Conservation (phyloP, 345 rosid species). For the Atalantia buxifolia region DNA sequence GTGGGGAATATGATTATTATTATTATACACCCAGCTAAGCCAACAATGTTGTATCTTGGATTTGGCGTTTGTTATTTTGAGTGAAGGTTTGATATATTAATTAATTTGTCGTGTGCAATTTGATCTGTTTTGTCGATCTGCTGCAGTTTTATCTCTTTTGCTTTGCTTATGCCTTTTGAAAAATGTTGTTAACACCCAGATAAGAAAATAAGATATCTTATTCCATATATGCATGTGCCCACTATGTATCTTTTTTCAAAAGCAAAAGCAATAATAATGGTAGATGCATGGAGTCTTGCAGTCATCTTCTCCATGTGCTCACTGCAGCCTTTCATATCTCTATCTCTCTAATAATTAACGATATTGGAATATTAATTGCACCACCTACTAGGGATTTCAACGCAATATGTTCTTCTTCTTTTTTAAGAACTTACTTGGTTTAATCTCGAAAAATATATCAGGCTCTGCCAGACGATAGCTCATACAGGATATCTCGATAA, state of each 20-base stretch:
- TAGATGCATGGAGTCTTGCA: not conserved
- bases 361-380: too few species aligned
- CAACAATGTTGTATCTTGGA: conserved; percentile 10
- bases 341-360: not conserved
- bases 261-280: not conserved
- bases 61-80: conserved; percentile 1
- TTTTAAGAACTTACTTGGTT: not conserved
- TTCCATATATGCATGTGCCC: conserved; percentile 24
- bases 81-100: not conserved
- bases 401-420: not conserved
- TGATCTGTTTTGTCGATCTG: not conserved
- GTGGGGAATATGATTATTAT: conserved; percentile 12
- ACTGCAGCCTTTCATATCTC: not conserved
- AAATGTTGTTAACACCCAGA: not conserved
- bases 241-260: conserved; percentile 8
- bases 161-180: not conserved
- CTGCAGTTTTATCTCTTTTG: not conserved
- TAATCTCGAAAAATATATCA: not conserved
- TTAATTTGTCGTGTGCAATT: conserved; percentile 10
- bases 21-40: conserved; percentile 9
- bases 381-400: too few species aligned
- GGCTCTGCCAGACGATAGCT: too few species aligned
- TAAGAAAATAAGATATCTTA: conserved; percentile 13
- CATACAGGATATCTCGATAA: too few species aligned
- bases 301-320: conserved; percentile 16